Evolutionary conservation across 495 filamentous ascomycete genomes (phyloP).

Genomic region (Xylaria sp.): DNA sequence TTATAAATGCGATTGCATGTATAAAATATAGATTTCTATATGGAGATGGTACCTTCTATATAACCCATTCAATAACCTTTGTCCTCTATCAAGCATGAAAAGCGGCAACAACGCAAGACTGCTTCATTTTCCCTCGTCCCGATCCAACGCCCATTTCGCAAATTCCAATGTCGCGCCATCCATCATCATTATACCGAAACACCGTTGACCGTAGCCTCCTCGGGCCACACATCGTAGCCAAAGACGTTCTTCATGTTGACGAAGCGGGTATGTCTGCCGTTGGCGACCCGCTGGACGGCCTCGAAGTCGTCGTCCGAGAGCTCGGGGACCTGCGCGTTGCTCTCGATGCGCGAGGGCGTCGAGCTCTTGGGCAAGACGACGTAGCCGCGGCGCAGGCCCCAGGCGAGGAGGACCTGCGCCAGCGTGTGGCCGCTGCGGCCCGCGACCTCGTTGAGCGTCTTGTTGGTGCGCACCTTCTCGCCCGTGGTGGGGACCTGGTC

Average conservation of each 20-base stretch:
- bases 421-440: constrained; percentile 48
- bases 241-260: constrained; percentile 82
- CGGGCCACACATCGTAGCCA: constrained; percentile 58
- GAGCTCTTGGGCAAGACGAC: constrained; percentile 63
- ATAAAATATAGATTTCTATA: background rate
- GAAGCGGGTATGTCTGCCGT: constrained; percentile 66
- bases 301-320: constrained; percentile 50
- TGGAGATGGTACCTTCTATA: background rate
- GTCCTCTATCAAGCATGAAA: background rate
- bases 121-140: background rate
- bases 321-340: constrained; percentile 56
- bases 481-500: constrained; percentile 61
- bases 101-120: background rate
- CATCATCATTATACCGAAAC: constrained; percentile 32
- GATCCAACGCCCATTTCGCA: background rate
- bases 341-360: constrained; percentile 68
- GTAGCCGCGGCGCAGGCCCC: constrained; percentile 52
- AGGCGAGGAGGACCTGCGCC: constrained; percentile 57
- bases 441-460: constrained; percentile 49
- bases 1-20: background rate
- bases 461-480: constrained; percentile 51
- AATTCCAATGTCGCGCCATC: background rate
- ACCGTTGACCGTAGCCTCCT: constrained; percentile 58
- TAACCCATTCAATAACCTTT: background rate
- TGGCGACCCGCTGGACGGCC: constrained; percentile 50